Evolutionary conservation across 441 rosid genomes (phyloP), one percentile per base, ranked within the genome.

Genomic region (Eutrema salsugineum): DNA sequence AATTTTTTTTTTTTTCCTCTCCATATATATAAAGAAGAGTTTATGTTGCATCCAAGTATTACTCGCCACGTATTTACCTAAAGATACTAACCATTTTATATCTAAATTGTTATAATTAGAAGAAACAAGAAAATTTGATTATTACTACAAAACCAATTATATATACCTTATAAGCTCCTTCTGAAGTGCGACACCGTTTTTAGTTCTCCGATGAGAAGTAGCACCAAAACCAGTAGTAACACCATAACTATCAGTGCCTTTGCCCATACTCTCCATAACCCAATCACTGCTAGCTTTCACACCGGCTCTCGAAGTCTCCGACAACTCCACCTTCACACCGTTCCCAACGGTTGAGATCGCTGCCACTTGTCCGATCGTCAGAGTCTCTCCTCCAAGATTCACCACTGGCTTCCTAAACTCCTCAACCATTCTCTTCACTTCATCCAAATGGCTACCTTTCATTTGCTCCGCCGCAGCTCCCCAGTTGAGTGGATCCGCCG

Each of bases 181-280:
- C 16, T 90, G 94, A 6, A 90, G 82, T 35, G 94, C 92, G 53
- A 68, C 84, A 3, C 94, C 97, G 46, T 90, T 78, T 44, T 87
- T 84, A 79, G 97, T 90, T 60, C 97, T 79, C n/a, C 94, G 76
- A 44, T 88, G 94, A 20, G 92, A 88, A 75, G 87, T 85, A 15
- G 89, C 91, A 22, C 94, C 92, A 54, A 90, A 90, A 28, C 97
- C 94, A 19, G 97, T 90, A 8, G 94, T 90, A 48, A 88, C 83
- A 40, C 97, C 94, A 47, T 88, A 87, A 63, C 86, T 88, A 62
- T 91, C 97, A 1, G 82, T 85, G 32, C 97, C 97, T 42, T 84
- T 88, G 14, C 28, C 67, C 86, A 91, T 83, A 75, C 94, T 86
- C 48, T 91, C 89, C 94, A 83, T 87, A 1, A 91, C 91, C 97